Conservation (phyloP, 768 basidiomycete genomes). For the Baorangia bicolor region DNA sequence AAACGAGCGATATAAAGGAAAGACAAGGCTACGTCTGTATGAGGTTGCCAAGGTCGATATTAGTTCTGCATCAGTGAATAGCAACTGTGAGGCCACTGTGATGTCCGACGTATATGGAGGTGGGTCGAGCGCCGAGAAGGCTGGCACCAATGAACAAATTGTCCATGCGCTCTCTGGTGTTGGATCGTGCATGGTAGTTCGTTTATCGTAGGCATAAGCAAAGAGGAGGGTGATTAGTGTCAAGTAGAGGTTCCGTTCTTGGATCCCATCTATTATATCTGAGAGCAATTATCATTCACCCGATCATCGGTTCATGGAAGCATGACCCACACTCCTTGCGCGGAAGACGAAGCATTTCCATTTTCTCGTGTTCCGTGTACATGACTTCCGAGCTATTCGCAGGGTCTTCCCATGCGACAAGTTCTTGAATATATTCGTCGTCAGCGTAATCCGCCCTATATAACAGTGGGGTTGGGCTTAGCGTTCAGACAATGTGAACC, state of each 20-base stretch:
- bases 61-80: conserved; percentile 48
- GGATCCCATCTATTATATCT: conserved; percentile 61
- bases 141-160: conserved; percentile 65
- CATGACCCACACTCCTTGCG: conserved; percentile 50
- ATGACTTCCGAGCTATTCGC: conserved; percentile 39
- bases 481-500: conserved; percentile 16
- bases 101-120: conserved; percentile 43
- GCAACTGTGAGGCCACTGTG: neutral
- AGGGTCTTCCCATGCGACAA: conserved; percentile 67
- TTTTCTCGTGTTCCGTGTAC: conserved; percentile 73
- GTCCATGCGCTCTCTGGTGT: conserved; percentile 91
- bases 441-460: conserved; percentile 79
- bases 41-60: conserved; percentile 52
- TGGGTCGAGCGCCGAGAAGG: conserved; percentile 82
- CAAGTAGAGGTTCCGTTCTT: conserved; percentile 65
- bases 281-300: neutral
- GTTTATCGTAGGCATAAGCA: conserved; percentile 77
- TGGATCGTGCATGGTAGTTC: conserved; percentile 76
- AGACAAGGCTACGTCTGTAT: conserved; percentile 72
- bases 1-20: conserved; percentile 81
- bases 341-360: conserved; percentile 56
- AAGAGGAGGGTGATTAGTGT: conserved; percentile 72
- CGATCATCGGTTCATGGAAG: neutral
- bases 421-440: conserved; percentile 69
- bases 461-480: conserved; percentile 1